Conservation (phyloP, 805 yeast genomes). For the Ogataea nitratoaversa region DNA sequence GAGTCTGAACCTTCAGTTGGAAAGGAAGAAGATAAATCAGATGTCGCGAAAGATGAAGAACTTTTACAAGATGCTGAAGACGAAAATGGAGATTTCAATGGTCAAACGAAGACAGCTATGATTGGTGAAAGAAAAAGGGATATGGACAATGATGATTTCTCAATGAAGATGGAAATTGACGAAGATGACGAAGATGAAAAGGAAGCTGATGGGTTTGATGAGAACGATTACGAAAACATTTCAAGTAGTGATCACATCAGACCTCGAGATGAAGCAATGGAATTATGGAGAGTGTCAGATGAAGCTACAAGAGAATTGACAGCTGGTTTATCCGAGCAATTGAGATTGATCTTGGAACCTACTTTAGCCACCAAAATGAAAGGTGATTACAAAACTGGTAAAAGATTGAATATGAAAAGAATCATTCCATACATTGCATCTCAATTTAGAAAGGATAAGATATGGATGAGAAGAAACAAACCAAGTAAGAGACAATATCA, state of each 20-base stretch:
- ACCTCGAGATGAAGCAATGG: slow-evolving; percentile 57
- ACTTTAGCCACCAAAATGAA: slow-evolving; percentile 90
- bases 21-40: slow-evolving; percentile 30
- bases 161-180: slow-evolving; percentile 38
- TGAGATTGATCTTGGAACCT: slow-evolving; percentile 89
- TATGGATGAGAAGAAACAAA: slow-evolving; percentile 95
- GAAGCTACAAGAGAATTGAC: slow-evolving; percentile 83
- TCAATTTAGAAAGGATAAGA: slow-evolving; percentile 94
- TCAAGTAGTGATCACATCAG: slow-evolving; percentile 26
- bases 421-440: slow-evolving; percentile 97
- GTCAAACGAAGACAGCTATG: slow-evolving; percentile 15
- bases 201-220: slow-evolving; percentile 17
- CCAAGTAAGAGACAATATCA: slow-evolving; percentile 97
- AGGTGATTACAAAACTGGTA: slow-evolving; percentile 97
- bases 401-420: slow-evolving; percentile 93
- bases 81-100: slow-evolving; percentile 14
- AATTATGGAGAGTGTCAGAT: slow-evolving; percentile 80
- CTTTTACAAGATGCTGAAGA: slow-evolving; percentile 20
- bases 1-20: slow-evolving; percentile 24
- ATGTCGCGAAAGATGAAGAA: slow-evolving; percentile 25
- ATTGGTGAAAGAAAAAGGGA: slow-evolving; percentile 19
- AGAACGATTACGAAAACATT: slow-evolving; percentile 15
- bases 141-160: slow-evolving; percentile 39
- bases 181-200: slow-evolving; percentile 32
- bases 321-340: slow-evolving; percentile 84